phyloP scores from a whole-genome alignment of 345 rosid genomes.

The Syzygium aromaticum region DNA sequence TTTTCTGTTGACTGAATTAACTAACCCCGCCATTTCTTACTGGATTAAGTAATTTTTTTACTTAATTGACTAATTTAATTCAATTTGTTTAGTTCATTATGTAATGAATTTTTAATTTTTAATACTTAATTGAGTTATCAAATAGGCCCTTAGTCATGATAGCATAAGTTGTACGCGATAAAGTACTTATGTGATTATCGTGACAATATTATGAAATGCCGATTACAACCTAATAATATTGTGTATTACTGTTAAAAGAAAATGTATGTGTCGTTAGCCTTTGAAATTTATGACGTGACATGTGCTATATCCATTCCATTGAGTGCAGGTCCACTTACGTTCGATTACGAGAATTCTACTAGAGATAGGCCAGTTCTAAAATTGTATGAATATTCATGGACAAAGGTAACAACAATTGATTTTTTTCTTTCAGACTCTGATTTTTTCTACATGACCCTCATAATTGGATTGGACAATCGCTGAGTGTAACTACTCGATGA shows the following conservation, averaged over 20 bases:
- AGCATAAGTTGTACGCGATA: too few species aligned
- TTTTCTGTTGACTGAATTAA: too few species aligned
- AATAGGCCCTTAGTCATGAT: too few species aligned
- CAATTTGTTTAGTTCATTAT: too few species aligned
- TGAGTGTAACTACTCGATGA: too few species aligned
- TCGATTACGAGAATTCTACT: background rate
- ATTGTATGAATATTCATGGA: conserved; percentile 15
- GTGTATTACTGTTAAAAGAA: background rate
- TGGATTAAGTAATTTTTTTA: too few species aligned
- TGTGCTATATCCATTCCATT: background rate
- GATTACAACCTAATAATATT: background rate
- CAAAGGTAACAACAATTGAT: conserved; percentile 6
- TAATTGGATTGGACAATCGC: too few species aligned
- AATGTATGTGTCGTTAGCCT: background rate
- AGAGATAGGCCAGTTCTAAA: conserved; percentile 10
- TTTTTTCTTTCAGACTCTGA: background rate
- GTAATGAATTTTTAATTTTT: too few species aligned
- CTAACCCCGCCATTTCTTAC: too few species aligned
- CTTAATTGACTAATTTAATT: too few species aligned
- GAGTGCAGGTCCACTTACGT: conserved; percentile 17
- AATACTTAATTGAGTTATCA: too few species aligned
- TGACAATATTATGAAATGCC: background rate
- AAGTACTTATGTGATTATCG: background rate
- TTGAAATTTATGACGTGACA: background rate
- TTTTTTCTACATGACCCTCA: too few species aligned